Conservation (phyloP, 805 yeast species). For the Wickerhamiella alocasiicola region DNA sequence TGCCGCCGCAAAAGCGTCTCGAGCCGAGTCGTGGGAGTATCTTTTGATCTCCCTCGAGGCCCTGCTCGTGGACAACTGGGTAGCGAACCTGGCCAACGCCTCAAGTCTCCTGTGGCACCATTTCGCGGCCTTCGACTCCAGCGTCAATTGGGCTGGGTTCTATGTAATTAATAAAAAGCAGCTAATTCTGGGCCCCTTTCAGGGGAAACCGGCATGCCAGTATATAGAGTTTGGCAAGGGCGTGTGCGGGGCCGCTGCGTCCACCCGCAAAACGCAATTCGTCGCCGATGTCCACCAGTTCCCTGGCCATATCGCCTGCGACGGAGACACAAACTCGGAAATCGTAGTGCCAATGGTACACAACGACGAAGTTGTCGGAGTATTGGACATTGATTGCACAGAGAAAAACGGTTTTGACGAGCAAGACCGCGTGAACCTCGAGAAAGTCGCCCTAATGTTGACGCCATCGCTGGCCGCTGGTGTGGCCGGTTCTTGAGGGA, state of each 20-base stretch:
- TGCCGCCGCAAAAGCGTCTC: slow-evolving; percentile 26
- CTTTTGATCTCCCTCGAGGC: slow-evolving; percentile 54
- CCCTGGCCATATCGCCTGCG: slow-evolving; percentile 96
- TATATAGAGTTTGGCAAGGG: slow-evolving; percentile 65
- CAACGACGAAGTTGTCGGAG: slow-evolving; percentile 44
- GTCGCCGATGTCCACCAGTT: slow-evolving; percentile 66
- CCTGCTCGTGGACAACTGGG: slow-evolving; percentile 65
- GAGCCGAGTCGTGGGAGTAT: slow-evolving; percentile 42
- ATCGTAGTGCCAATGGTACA: slow-evolving; percentile 73
- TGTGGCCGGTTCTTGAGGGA: too few relatives aligned
- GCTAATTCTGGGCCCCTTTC: slow-evolving; percentile 80
- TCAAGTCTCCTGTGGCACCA: slow-evolving; percentile 83
- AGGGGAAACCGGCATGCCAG: slow-evolving; percentile 96
- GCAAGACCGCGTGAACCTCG: slow-evolving; percentile 47
- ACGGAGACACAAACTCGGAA: slow-evolving; percentile 86
- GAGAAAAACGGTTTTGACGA: slow-evolving; percentile 53
- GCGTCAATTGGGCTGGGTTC: slow-evolving; percentile 91
- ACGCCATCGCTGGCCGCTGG: slow-evolving; percentile 24
- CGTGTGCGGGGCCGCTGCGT: slow-evolving; percentile 84
- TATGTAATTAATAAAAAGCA: slow-evolving; percentile 43
- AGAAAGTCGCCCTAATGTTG: slow-evolving; percentile 42
- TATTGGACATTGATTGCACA: slow-evolving; percentile 76
- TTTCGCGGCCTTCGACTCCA: slow-evolving; percentile 37
- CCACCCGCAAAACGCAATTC: slow-evolving; percentile 44
- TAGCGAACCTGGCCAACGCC: slow-evolving; percentile 76